Conservation (phyloP, 495 filamentous ascomycete species). For the Gamarada debralockiae region DNA sequence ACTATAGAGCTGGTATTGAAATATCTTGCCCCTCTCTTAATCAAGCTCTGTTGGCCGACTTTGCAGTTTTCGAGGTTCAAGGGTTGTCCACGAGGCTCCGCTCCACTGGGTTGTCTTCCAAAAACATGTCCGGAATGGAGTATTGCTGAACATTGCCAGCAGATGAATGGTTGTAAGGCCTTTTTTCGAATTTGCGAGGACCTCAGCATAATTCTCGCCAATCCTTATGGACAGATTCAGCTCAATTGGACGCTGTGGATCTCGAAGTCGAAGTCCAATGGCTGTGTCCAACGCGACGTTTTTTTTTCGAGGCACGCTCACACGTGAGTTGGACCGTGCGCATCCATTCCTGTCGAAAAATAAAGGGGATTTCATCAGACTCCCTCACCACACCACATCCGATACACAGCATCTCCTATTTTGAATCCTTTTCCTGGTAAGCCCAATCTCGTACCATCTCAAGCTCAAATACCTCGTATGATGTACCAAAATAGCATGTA, state of each 20-base stretch:
- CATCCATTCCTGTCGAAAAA: no score
- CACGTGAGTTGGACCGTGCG: neutral
- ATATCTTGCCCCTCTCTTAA: neutral
- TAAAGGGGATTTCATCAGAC: no score
- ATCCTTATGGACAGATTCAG: neutral
- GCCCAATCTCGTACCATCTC: neutral
- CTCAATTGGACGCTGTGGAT: neutral
- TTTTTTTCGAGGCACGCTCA: neutral
- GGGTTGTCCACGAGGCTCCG: neutral
- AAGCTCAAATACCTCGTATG: slow-evolving; percentile 18
- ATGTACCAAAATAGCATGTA: slow-evolving; percentile 59
- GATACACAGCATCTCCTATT: neutral
- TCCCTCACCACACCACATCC: no score
- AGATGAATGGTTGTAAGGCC: slow-evolving; percentile 7
- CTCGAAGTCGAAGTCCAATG: neutral
- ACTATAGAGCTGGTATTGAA: slow-evolving; percentile 1
- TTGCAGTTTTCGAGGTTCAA: neutral
- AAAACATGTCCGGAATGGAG: neutral
- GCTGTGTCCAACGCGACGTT: neutral
- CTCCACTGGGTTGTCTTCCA: neutral
- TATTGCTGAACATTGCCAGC: slow-evolving; percentile 19
- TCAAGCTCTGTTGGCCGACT: neutral
- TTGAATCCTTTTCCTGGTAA: neutral
- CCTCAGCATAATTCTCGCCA: slow-evolving; percentile 10
- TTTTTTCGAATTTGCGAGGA: neutral